A percentile compares a stretch with the other conserved stretches of the same genome.
Conservation (phyloP, 1,139 yeast genomes). For the Hyphopichia pseudoburtonii region DNA sequence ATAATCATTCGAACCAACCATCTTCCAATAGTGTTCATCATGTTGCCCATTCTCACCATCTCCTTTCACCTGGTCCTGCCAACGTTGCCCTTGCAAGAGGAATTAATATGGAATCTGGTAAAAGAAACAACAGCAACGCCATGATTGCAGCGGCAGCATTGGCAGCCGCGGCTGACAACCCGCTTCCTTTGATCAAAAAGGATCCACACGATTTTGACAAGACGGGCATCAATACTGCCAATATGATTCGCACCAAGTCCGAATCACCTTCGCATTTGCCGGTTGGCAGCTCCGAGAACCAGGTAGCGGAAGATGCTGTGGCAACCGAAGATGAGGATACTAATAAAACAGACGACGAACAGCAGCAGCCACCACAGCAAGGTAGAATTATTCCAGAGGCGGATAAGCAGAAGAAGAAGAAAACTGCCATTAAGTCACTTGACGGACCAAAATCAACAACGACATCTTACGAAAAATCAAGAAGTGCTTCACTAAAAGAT, state of each 20-base stretch:
- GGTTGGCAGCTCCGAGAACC: slow-evolving; percentile 7
- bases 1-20: neutral
- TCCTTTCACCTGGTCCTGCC: slow-evolving; percentile 48
- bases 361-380: slow-evolving; percentile 1
- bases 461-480: slow-evolving; percentile 3
- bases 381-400: too few species aligned
- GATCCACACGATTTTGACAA: slow-evolving; percentile 4
- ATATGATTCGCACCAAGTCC: neutral
- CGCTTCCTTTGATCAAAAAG: slow-evolving; percentile 45
- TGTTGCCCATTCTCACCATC: slow-evolving; percentile 8
- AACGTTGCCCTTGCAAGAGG: slow-evolving; percentile 48
- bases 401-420: neutral
- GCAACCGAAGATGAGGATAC: slow-evolving; percentile 14
- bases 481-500: neutral
- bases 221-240: neutral
- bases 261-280: neutral
- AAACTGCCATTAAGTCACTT: neutral
- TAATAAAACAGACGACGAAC: slow-evolving; percentile 19
- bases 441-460: too few species aligned
- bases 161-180: slow-evolving; percentile 70
- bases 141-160: slow-evolving; percentile 70
- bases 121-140: slow-evolving; percentile 47
- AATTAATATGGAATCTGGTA: slow-evolving; percentile 36
- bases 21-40: neutral
- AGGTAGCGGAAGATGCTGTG: neutral